These are phyloP conservation scores for Phyllosticta citriasiana DNA, from an alignment of 2,329 filamentous ascomycete genomes.

Conservation along the genomic window DNA sequence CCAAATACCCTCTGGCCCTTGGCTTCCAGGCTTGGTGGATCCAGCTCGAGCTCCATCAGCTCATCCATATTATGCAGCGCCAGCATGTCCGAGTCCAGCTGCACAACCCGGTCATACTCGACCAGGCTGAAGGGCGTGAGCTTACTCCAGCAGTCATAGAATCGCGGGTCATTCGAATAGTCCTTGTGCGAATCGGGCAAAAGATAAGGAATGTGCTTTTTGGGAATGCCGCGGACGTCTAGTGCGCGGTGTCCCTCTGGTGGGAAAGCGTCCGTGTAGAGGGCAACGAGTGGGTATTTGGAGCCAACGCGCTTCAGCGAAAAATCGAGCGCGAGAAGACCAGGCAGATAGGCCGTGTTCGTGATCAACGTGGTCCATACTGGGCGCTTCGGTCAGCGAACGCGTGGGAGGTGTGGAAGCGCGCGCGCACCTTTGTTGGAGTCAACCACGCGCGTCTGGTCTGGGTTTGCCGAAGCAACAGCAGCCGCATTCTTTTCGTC, in stretches of 20 bases:
- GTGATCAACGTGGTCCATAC: conserved; percentile 87
- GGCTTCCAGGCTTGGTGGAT: conserved; percentile 43
- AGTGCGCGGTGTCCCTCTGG: conserved; percentile 58
- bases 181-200: conserved; percentile 55
- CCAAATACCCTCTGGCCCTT: conserved; percentile 62
- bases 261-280: conserved; percentile 74
- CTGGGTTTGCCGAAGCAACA: conserved; percentile 13
- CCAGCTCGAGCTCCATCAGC: conserved; percentile 72
- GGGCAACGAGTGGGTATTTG: conserved; percentile 67
- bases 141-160: conserved; percentile 88
- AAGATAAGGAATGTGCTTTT: conserved; percentile 62
- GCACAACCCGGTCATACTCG: conserved; percentile 70
- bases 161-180: conserved; percentile 69
- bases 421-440: conserved; percentile 27
- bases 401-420: not conserved
- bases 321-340: conserved; percentile 71
- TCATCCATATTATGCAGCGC: conserved; percentile 81
- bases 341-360: conserved; percentile 70
- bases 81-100: conserved; percentile 84
- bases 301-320: conserved; percentile 57
- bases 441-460: conserved; percentile 18
- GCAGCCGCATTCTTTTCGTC: conserved; percentile 3
- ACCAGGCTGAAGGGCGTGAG: conserved; percentile 66
- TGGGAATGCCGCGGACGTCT: conserved; percentile 56
- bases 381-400: conserved; percentile 25